These are phyloP conservation scores for Mortierella sp. DNA, from an alignment of 371 early-diverging fungal species.

Conservation along the genomic window DNA sequence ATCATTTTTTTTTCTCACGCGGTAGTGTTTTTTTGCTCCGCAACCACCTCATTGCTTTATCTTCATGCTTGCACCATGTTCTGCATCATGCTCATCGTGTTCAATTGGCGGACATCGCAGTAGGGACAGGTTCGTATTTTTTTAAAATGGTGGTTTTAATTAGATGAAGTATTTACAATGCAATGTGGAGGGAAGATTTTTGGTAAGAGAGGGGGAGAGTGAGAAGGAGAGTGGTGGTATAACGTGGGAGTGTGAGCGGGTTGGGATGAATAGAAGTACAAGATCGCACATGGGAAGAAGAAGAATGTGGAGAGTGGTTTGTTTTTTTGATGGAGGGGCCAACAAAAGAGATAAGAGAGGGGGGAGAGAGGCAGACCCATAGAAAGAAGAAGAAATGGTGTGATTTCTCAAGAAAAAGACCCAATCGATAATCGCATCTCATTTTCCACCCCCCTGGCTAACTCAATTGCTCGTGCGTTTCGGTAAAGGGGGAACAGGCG, in stretches of 20 bases:
- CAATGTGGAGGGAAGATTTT: not conserved
- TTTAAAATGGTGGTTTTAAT: not conserved
- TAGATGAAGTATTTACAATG: conserved; percentile 13
- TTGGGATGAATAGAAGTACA: conserved; percentile 9
- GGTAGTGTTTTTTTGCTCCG: not conserved
- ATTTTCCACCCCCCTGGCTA: not conserved
- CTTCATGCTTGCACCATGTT: not conserved
- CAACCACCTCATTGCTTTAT: not conserved
- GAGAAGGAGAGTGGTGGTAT: not conserved
- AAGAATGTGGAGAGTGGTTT: not conserved
- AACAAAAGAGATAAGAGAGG: not conserved
- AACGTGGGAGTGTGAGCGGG: not conserved
- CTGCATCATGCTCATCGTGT: not conserved
- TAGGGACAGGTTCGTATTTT: not conserved
- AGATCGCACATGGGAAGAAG: conserved; percentile 8
- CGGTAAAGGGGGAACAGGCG: not conserved
- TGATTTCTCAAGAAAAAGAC: not conserved
- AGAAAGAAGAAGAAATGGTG: conserved; percentile 13
- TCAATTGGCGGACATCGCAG: not conserved
- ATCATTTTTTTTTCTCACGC: too few species aligned
- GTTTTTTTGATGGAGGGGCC: not conserved
- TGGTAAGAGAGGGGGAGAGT: not conserved
- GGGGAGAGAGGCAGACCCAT: not conserved
- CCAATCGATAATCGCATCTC: conserved; percentile 12
- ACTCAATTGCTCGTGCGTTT: not conserved